Conservation (phyloP, 495 filamentous ascomycete species). For the Penicillium pulvis region DNA sequence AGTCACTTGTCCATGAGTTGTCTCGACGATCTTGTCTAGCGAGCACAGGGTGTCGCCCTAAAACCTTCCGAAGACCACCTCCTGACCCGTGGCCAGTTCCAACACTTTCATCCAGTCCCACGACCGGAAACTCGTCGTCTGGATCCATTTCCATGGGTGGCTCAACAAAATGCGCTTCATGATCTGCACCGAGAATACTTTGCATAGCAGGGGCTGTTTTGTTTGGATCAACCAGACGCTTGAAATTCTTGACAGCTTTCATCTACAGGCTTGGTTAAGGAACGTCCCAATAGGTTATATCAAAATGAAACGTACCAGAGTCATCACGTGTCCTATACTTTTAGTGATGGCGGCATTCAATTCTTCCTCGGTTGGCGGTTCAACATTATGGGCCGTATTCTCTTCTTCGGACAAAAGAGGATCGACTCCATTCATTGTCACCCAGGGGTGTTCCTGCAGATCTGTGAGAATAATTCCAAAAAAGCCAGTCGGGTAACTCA, state of each 20-base stretch:
- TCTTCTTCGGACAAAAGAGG: slow-evolving; percentile 79
- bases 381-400: slow-evolving; percentile 80
- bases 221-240: slow-evolving; percentile 54
- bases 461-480: slow-evolving; percentile 8
- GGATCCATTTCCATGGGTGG: slow-evolving; percentile 58
- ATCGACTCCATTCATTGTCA: slow-evolving; percentile 80
- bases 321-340: slow-evolving; percentile 80
- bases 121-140: slow-evolving; percentile 38
- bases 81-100: slow-evolving; percentile 51
- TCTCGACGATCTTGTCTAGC: slow-evolving; percentile 41
- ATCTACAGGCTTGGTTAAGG: slow-evolving; percentile 55
- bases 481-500: slow-evolving; percentile 43
- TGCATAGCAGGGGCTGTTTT: slow-evolving; percentile 53
- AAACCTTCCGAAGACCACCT: slow-evolving; percentile 50
- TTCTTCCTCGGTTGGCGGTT: slow-evolving; percentile 83
- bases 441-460: slow-evolving; percentile 86
- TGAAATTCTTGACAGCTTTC: slow-evolving; percentile 90
- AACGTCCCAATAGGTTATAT: not conserved
- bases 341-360: slow-evolving; percentile 87
- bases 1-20: slow-evolving; percentile 22
- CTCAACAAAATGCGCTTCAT: slow-evolving; percentile 55
- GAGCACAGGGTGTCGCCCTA: slow-evolving; percentile 51
- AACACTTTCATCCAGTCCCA: slow-evolving; percentile 20
- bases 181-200: slow-evolving; percentile 57
- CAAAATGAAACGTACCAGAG: slow-evolving; percentile 63